These are phyloP conservation scores for Lavandula angustifolia DNA, from an alignment of 257 asterid genomes.

Conservation along the genomic window DNA sequence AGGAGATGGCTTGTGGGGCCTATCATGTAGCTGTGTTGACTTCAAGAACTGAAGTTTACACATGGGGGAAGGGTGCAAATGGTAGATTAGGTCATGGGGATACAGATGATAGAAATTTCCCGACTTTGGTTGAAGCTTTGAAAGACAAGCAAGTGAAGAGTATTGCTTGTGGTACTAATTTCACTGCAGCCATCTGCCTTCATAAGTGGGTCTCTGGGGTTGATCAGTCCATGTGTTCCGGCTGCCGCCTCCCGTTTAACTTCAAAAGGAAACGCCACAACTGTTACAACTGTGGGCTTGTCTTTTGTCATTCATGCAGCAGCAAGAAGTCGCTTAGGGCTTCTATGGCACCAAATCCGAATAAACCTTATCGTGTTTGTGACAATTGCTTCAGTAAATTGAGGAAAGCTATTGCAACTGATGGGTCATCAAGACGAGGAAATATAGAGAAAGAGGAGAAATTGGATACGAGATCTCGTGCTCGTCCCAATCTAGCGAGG, in stretches of 20 bases:
- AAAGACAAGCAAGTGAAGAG: slow-evolving; percentile 95
- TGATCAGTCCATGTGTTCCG: slow-evolving; percentile 96
- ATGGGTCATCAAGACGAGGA: slow-evolving; percentile 68
- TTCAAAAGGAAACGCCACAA: slow-evolving; percentile 95
- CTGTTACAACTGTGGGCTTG: slow-evolving; percentile 95
- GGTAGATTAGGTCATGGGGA: slow-evolving; percentile 97
- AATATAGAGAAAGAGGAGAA: slow-evolving; percentile 75
- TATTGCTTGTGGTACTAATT: slow-evolving; percentile 85
- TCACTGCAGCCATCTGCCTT: slow-evolving; percentile 84
- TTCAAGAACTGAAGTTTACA: slow-evolving; percentile 86
- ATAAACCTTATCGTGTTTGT: slow-evolving; percentile 88
- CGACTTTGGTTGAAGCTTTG: slow-evolving; percentile 79
- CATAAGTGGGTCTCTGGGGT: slow-evolving; percentile 97
- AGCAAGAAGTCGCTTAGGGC: slow-evolving; percentile 86
- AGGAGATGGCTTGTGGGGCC: slow-evolving; percentile 94
- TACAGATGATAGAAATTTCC: slow-evolving; percentile 73
- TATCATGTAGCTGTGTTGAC: slow-evolving; percentile 90
- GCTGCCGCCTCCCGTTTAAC: slow-evolving; percentile 85
- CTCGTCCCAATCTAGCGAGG: slow-evolving; percentile 68
- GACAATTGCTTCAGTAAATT: slow-evolving; percentile 79
- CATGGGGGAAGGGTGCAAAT: slow-evolving; percentile 96
- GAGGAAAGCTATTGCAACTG: slow-evolving; percentile 76
- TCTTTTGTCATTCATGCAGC: slow-evolving; percentile 93
- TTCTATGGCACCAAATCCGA: slow-evolving; percentile 95
- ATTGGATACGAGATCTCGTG: slow-evolving; percentile 60